A percentile compares a stretch with the other conserved stretches of the same genome.
Conservation (phyloP, 345 rosid species). For the thale cress (Arabidopsis thaliana) region DNA sequence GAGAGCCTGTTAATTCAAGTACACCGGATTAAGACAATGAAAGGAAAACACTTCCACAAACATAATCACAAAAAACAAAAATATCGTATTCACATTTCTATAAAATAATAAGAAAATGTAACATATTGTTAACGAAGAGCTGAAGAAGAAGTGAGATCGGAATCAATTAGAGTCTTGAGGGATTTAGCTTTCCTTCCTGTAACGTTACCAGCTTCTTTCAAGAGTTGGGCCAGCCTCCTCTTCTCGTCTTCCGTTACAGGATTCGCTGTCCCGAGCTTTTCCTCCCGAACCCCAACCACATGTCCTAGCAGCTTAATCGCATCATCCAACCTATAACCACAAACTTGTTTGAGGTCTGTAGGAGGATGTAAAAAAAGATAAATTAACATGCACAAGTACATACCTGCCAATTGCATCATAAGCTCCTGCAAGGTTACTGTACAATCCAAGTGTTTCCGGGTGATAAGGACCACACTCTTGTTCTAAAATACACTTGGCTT, state of each 20-base stretch:
- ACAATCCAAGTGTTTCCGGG: conserved; percentile 87
- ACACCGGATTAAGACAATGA: conserved; percentile 30
- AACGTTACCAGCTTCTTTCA: conserved; percentile 83
- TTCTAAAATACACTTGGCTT: conserved; percentile 72
- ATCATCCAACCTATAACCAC: conserved; percentile 72
- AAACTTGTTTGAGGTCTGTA: background rate
- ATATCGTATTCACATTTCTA: conserved; percentile 38
- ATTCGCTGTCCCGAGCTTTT: conserved; percentile 88
- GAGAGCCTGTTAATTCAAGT: conserved; percentile 27
- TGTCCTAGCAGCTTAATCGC: conserved; percentile 73
- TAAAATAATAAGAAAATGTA: conserved; percentile 15
- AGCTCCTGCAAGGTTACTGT: conserved; percentile 92
- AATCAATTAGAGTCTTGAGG: conserved; percentile 83
- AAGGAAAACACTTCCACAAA: conserved; percentile 32
- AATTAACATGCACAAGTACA: conserved; percentile 25
- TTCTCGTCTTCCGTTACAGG: conserved; percentile 93
- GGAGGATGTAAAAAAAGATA: conserved; percentile 18
- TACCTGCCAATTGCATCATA: conserved; percentile 96
- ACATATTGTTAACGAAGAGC: conserved; percentile 30
- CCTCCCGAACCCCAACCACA: conserved; percentile 81
- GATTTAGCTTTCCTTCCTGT: conserved; percentile 73
- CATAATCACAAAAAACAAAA: conserved; percentile 13
- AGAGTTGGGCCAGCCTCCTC: conserved; percentile 70
- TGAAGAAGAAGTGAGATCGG: conserved; percentile 43
- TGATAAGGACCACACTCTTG: conserved; percentile 83